Evolutionary conservation across 2,329 filamentous ascomycete genomes (phyloP).

Genomic region (Phyllosticta citribraziliensis): DNA sequence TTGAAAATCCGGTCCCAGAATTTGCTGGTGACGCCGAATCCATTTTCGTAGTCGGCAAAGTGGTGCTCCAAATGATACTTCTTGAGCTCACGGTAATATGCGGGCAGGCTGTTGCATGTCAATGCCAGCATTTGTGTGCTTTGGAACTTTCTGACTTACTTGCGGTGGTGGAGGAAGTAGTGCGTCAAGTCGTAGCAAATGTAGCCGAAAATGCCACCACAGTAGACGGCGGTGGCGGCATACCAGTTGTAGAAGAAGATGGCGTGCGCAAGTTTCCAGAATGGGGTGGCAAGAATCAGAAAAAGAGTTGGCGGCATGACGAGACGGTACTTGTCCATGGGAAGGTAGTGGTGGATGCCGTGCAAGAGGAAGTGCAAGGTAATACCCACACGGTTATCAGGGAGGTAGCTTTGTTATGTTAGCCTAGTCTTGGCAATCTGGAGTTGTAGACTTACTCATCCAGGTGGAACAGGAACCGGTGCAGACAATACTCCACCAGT

Average conservation of each 20-base stretch:
- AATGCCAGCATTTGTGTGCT: background rate
- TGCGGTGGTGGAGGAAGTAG: slow-evolving; percentile 96
- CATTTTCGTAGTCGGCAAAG: slow-evolving; percentile 95
- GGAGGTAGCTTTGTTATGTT: slow-evolving; percentile 56
- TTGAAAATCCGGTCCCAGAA: slow-evolving; percentile 95
- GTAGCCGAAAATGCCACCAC: slow-evolving; percentile 90
- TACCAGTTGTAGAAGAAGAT: slow-evolving; percentile 82
- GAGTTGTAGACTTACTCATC: slow-evolving; percentile 57
- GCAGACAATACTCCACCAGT: slow-evolving; percentile 77
- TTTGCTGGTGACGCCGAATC: slow-evolving; percentile 89
- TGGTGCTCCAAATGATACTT: slow-evolving; percentile 97
- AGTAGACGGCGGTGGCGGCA: slow-evolving; percentile 67
- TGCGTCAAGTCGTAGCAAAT: slow-evolving; percentile 95
- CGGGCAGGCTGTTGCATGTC: slow-evolving; percentile 51
- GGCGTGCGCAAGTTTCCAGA: slow-evolving; percentile 81
- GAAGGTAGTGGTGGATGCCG: slow-evolving; percentile 94
- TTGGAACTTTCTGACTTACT: slow-evolving; percentile 39
- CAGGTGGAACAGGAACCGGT: slow-evolving; percentile 87
- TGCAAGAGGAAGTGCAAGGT: slow-evolving; percentile 89
- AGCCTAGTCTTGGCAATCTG: slow-evolving; percentile 16
- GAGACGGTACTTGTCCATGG: slow-evolving; percentile 96
- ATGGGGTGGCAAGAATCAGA: slow-evolving; percentile 69
- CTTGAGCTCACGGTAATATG: slow-evolving; percentile 86
- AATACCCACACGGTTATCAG: slow-evolving; percentile 80
- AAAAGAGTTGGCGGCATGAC: slow-evolving; percentile 96